Percentiles rank a stretch among this genome's conserved stretches.
Evolutionary conservation across 2,329 filamentous ascomycete genomes (phyloP).

Genomic region (Xylaria sp.): DNA sequence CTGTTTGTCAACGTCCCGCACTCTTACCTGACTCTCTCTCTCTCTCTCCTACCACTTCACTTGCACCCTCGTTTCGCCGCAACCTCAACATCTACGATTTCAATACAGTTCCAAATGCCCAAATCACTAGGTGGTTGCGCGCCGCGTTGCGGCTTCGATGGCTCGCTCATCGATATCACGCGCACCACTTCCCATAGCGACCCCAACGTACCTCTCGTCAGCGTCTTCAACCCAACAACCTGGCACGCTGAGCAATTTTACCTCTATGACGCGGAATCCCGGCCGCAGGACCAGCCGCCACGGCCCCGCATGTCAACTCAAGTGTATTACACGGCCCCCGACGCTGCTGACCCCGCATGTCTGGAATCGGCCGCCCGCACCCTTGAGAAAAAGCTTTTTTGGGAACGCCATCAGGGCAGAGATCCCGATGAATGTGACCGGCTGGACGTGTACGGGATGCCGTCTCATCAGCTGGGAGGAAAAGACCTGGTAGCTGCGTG

Average conservation of each 20-base stretch:
- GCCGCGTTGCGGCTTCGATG: not conserved
- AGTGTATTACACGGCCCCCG: conserved; percentile 24
- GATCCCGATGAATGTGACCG: conserved; percentile 10
- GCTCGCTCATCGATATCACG: not conserved
- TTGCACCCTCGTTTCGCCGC: not conserved
- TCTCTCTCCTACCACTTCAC: not conserved
- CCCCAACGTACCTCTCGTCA: conserved; percentile 21
- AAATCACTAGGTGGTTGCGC: not conserved
- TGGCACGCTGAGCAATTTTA: not conserved
- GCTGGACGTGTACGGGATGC: conserved; percentile 23
- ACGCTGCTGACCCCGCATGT: conserved; percentile 13
- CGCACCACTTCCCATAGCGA: conserved; percentile 14
- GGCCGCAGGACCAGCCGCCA: not conserved
- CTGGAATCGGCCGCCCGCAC: conserved; percentile 12
- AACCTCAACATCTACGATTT: not conserved
- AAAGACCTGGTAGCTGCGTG: not conserved
- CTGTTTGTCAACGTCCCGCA: not conserved
- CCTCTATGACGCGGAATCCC: not conserved
- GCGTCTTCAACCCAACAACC: not conserved
- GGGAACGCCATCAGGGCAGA: not conserved
- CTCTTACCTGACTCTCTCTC: not conserved
- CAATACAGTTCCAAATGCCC: not conserved
- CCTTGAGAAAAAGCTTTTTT: conserved; percentile 14
- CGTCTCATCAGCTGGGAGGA: not conserved
- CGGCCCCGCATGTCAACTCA: conserved; percentile 19